Evolutionary conservation across 768 basidiomycete species (phyloP).

Genomic region (Boletus sp.): DNA sequence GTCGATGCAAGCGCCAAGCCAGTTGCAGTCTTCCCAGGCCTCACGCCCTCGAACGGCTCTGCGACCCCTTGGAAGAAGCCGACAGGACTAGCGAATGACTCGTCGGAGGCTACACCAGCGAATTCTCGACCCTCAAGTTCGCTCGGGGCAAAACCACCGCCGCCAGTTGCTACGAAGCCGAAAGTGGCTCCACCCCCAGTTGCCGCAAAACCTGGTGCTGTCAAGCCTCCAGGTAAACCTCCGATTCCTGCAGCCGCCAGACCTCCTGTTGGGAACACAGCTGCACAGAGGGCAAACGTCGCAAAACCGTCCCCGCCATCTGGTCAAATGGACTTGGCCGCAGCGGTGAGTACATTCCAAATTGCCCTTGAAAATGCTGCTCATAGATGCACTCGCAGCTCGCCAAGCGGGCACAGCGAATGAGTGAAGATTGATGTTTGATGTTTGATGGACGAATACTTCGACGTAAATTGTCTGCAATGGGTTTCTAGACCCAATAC

Average conservation of each 20-base stretch:
- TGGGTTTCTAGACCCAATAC: not conserved
- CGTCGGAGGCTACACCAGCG: slow-evolving; percentile 38
- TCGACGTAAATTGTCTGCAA: not conserved
- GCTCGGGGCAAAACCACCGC: slow-evolving; percentile 49
- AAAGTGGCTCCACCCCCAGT: slow-evolving; percentile 59
- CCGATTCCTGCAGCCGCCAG: slow-evolving; percentile 57
- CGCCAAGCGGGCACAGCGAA: slow-evolving; percentile 72
- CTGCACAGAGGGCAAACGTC: slow-evolving; percentile 36
- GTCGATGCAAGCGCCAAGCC: slow-evolving; percentile 72
- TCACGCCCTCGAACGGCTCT: slow-evolving; percentile 64
- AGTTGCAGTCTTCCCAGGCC: slow-evolving; percentile 77
- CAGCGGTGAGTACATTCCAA: slow-evolving; percentile 53
- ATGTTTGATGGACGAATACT: not conserved
- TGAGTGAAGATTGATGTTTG: slow-evolving; percentile 43
- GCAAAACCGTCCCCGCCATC: slow-evolving; percentile 45
- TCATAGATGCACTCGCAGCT: slow-evolving; percentile 42
- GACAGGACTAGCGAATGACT: slow-evolving; percentile 32
- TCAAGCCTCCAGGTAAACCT: slow-evolving; percentile 55
- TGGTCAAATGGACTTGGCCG: slow-evolving; percentile 78
- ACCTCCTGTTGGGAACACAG: slow-evolving; percentile 38
- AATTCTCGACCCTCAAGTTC: slow-evolving; percentile 53
- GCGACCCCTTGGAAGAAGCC: slow-evolving; percentile 73
- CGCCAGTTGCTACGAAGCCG: slow-evolving; percentile 62
- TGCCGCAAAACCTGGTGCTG: slow-evolving; percentile 49
- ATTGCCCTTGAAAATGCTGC: not conserved